A percentile compares a stretch with the other conserved stretches of the same genome.
These are phyloP conservation scores for Penstemon barbatus DNA, from an alignment of 257 asterid species.

Conservation along the genomic window DNA sequence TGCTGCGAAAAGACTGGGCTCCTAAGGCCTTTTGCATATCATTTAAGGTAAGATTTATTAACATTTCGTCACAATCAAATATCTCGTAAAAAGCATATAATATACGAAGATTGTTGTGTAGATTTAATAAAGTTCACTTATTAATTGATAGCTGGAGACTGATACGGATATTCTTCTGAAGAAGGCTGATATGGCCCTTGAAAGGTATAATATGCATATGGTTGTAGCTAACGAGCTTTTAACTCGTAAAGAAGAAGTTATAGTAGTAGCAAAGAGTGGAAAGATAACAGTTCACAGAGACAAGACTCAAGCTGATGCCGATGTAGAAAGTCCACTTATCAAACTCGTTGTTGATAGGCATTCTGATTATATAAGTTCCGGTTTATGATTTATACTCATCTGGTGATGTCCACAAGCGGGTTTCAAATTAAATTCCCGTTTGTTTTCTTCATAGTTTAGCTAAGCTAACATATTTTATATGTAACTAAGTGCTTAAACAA, in stretches of 20 bases:
- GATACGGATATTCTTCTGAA: constrained; percentile 75
- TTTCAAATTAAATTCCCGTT: neutral
- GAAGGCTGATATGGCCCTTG: constrained; percentile 78
- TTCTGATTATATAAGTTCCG: constrained; percentile 46
- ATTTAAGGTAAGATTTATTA: constrained; percentile 60
- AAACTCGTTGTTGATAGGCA: constrained; percentile 64
- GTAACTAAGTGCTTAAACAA: neutral
- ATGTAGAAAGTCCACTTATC: constrained; percentile 74
- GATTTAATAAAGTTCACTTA: neutral
- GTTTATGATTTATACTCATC: constrained; percentile 19
- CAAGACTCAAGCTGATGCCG: constrained; percentile 48
- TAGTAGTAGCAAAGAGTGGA: constrained; percentile 59
- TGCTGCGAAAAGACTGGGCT: constrained; percentile 87
- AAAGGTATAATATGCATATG: constrained; percentile 75
- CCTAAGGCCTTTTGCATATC: constrained; percentile 91
- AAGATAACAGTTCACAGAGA: constrained; percentile 58
- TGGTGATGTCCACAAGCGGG: neutral
- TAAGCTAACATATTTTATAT: too few relatives aligned
- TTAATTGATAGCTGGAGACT: constrained; percentile 66
- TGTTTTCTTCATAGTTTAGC: neutral
- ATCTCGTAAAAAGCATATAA: neutral
- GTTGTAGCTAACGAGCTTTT: constrained; percentile 94
- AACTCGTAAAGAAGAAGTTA: constrained; percentile 88
- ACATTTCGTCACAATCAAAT: neutral
- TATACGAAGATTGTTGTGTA: too few relatives aligned